Base-by-base conservation (phyloP, 2,329 filamentous ascomycete genomes). In the Hymenoscyphus repandus region DNA sequence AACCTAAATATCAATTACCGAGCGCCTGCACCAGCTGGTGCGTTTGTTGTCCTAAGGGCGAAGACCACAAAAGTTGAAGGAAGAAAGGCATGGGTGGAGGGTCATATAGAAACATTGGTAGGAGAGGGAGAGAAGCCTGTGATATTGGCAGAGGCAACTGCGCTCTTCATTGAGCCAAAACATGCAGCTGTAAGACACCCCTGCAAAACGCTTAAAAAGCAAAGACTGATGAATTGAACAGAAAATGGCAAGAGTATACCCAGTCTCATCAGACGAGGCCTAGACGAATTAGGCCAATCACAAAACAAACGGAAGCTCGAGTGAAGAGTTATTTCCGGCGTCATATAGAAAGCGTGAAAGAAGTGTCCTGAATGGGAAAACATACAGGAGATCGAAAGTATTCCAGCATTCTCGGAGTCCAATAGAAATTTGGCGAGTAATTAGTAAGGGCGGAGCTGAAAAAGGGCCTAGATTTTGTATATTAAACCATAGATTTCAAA, bases 11-110 rank as follows among this genome's bases (percentile, higher is more conserved):
- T 87, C 59, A 85, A 95, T 69, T 99, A 96, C 70, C 83, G 86
- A 61, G 82, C 82, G 54, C 93, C 93, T 4, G 85, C 87, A 40
- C 82, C 79, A 61, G 90, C 90, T 5, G 80, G 82, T 18, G 79
- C 80, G 54, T 93, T 86, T 65, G 74, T 95, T 30, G 88, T 95
- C 39, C 71, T 99, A 52, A 78, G 80, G 55, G 91, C 89, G 3
- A 80, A 82, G 66, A 96, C 91, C 17, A 84, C 80, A 9, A 91
- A 86, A 72, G 87, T 92, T 1, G 90, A 97, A 66, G 92, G 93
- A 1, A 78, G 93, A 55, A 97, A 97, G 74, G 92, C 90, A 11
- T 96, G 90, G 90, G 90, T 96, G 1, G 85, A 88, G 70, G 93
- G 90, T 1, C 80, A 82, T 60, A 84, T 97, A 62, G 90, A 96